These are phyloP conservation scores for Pyrenochaeta sp. DNA, from an alignment of 2,329 filamentous ascomycete species.

Conservation along the genomic window DNA sequence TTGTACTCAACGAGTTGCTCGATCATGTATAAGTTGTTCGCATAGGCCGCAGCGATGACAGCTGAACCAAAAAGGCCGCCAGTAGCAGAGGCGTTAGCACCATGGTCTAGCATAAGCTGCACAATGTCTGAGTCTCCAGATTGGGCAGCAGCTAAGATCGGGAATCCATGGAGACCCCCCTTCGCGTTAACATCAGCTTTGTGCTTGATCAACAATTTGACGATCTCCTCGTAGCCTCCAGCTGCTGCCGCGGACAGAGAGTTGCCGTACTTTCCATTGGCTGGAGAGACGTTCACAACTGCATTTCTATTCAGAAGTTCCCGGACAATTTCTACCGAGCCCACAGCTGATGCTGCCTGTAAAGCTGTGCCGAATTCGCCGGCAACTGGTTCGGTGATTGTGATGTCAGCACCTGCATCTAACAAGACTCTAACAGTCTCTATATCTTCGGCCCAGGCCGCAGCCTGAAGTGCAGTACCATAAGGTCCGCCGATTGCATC, in stretches of 20 bases:
- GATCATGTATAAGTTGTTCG: slow-evolving; percentile 23
- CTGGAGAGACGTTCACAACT: slow-evolving; percentile 21
- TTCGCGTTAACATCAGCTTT: slow-evolving; percentile 27
- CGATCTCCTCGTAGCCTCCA: slow-evolving; percentile 12
- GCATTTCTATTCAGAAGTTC: slow-evolving; percentile 25
- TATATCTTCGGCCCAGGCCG: slow-evolving; percentile 21
- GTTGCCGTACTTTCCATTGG: slow-evolving; percentile 24
- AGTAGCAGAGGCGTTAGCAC: slow-evolving; percentile 16
- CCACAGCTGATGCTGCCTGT: slow-evolving; percentile 29
- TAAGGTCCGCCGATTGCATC: slow-evolving; percentile 25
- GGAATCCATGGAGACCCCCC: slow-evolving; percentile 23
- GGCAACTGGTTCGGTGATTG: slow-evolving; percentile 12
- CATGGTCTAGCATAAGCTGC: slow-evolving; percentile 20
- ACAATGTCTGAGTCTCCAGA: slow-evolving; percentile 14
- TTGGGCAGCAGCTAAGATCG: slow-evolving; percentile 29
- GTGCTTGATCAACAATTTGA: slow-evolving; percentile 21
- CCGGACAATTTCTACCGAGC: slow-evolving; percentile 17
- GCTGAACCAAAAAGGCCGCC: slow-evolving; percentile 19
- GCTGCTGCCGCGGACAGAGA: slow-evolving; percentile 20
- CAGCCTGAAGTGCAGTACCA: slow-evolving; percentile 29
- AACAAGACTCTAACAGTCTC: slow-evolving; percentile 21
- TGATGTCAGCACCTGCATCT: slow-evolving; percentile 23
- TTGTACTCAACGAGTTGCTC: slow-evolving; percentile 30
- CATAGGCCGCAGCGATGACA: slow-evolving; percentile 27
- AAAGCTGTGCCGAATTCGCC: slow-evolving; percentile 32